Evolutionary conservation across 768 basidiomycete genomes (phyloP).

Genomic region (Sutorius australiensis): DNA sequence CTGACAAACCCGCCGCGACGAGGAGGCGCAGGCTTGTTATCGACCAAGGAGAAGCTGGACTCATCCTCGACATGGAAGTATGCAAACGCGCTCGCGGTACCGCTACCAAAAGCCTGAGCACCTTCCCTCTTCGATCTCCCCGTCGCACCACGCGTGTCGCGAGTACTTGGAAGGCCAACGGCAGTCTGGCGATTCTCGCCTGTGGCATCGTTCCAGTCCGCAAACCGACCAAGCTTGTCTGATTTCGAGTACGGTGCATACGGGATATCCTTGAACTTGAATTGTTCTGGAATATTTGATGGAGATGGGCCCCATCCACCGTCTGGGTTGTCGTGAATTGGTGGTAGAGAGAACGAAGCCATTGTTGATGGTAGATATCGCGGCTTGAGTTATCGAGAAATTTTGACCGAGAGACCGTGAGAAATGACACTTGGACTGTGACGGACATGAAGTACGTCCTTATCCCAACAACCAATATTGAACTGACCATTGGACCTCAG

Average conservation of each 20-base stretch:
- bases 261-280: slow-evolving; percentile 98
- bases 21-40: slow-evolving; percentile 71
- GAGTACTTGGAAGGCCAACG: slow-evolving; percentile 44
- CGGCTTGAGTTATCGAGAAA: slow-evolving; percentile 16
- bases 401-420: slow-evolving; percentile 19
- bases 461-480: background rate
- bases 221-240: slow-evolving; percentile 95
- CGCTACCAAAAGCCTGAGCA: slow-evolving; percentile 84
- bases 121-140: slow-evolving; percentile 70
- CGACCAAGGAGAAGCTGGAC: slow-evolving; percentile 93
- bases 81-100: slow-evolving; percentile 86
- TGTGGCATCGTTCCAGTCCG: slow-evolving; percentile 90
- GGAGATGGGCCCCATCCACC: slow-evolving; percentile 91
- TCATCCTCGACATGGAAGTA: slow-evolving; percentile 99
- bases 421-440: slow-evolving; percentile 15
- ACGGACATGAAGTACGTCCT: slow-evolving; percentile 67
- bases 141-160: slow-evolving; percentile 47
- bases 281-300: slow-evolving; percentile 80
- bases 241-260: slow-evolving; percentile 99
- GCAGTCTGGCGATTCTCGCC: slow-evolving; percentile 58
- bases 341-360: slow-evolving; percentile 82
- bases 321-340: slow-evolving; percentile 87
- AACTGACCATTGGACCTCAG: slow-evolving; percentile 38
- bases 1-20: slow-evolving; percentile 68
- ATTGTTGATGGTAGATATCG: slow-evolving; percentile 35